phyloP scores from a whole-genome alignment of 768 basidiomycete genomes.

The Rhodotorula diobovata region DNA sequence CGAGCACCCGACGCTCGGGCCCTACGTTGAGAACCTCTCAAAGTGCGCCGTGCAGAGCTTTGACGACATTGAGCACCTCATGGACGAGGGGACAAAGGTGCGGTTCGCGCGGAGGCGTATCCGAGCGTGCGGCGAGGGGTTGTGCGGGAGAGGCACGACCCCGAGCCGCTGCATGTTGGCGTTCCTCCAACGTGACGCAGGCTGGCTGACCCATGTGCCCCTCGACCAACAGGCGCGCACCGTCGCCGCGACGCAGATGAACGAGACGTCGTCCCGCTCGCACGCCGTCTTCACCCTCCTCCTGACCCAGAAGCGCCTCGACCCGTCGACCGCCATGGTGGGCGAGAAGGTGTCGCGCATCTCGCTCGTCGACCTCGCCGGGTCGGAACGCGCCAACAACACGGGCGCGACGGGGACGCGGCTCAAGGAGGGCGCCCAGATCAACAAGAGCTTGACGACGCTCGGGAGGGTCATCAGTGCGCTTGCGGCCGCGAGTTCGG shows the following conservation, averaged over 20 bases:
- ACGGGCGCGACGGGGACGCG: conserved; percentile 95
- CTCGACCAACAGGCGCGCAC: conserved; percentile 67
- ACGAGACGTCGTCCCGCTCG: conserved; percentile 93
- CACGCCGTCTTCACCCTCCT: conserved; percentile 97
- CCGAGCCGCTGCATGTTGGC: too few relatives aligned
- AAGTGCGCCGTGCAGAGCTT: conserved; percentile 86
- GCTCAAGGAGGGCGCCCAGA: conserved; percentile 67
- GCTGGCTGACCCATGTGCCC: too few relatives aligned
- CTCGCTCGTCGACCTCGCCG: conserved; percentile 92
- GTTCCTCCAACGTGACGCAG: too few relatives aligned
- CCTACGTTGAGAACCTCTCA: conserved; percentile 97
- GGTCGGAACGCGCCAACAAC: conserved; percentile 93
- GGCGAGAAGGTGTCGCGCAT: conserved; percentile 99
- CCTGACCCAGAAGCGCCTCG: conserved; percentile 84
- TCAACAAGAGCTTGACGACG: conserved; percentile 97
- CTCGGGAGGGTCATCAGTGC: conserved; percentile 95
- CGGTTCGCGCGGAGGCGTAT: background rate
- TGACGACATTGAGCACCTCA: conserved; percentile 96
- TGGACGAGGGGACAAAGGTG: conserved; percentile 97
- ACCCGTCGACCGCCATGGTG: conserved; percentile 74
- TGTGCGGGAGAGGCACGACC: too few relatives aligned
- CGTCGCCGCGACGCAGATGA: conserved; percentile 99
- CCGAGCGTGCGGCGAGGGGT: too few relatives aligned
- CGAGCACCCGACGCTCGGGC: conserved; percentile 79
- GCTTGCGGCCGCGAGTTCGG: conserved; percentile 62